These are phyloP conservation scores for Phytophthora syringae DNA, from an alignment of 352 stramenopile species.

Conservation along the genomic window DNA sequence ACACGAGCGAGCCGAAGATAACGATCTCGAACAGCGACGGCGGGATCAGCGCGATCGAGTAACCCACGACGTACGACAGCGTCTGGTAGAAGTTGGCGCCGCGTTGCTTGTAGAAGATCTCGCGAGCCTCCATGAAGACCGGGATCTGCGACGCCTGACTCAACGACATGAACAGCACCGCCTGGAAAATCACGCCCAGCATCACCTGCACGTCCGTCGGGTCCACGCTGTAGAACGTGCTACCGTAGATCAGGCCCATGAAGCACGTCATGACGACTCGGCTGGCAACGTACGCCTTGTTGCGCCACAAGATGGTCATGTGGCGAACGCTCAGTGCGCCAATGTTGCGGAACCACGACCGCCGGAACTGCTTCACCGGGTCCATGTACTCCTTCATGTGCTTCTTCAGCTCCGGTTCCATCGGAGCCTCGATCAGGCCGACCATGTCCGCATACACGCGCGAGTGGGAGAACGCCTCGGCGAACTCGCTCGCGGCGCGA, in stretches of 20 bases:
- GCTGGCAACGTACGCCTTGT: too few relatives aligned
- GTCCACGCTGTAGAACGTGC: too few relatives aligned
- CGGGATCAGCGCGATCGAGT: slow-evolving; percentile 10
- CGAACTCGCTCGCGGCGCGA: too few relatives aligned
- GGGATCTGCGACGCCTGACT: slow-evolving; percentile 10
- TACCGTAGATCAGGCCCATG: too few relatives aligned
- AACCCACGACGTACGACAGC: slow-evolving; percentile 7
- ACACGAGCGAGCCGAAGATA: slow-evolving; percentile 79
- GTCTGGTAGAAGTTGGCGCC: slow-evolving; percentile 14
- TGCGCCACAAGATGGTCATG: slow-evolving; percentile 50
- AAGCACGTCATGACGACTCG: too few relatives aligned
- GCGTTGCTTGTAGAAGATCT: slow-evolving; percentile 14
- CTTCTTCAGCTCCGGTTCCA: slow-evolving; percentile 27
- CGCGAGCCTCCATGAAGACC: slow-evolving; percentile 10
- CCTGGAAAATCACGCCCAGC: too few relatives aligned
- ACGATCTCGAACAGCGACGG: slow-evolving; percentile 26
- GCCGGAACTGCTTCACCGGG: slow-evolving; percentile 23
- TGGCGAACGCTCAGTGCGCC: slow-evolving; percentile 37
- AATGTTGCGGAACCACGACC: slow-evolving; percentile 23
- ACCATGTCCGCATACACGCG: slow-evolving; percentile 24
- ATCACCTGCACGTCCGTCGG: too few relatives aligned
- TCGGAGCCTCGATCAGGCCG: slow-evolving; percentile 22
- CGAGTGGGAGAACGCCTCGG: slow-evolving; percentile 38
- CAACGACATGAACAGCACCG: too few relatives aligned
- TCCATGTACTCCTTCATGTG: too few relatives aligned